These are phyloP conservation scores for Terfezia boudieri DNA, from an alignment of 495 filamentous ascomycete species.

Conservation along the genomic window DNA sequence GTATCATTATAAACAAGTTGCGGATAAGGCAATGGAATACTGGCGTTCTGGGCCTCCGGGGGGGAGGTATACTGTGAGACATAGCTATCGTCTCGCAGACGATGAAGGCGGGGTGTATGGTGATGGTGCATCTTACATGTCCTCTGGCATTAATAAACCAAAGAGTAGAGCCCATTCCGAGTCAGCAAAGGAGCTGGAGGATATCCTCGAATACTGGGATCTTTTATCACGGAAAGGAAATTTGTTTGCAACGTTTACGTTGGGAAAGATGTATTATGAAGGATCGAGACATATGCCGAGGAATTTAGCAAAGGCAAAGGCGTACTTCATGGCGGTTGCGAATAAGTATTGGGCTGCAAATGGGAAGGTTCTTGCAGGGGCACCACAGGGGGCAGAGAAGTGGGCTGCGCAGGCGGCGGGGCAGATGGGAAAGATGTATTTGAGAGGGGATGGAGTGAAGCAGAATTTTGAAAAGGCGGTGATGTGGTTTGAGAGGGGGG, in stretches of 20 bases:
- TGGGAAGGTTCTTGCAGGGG: slow-evolving; percentile 23
- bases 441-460: slow-evolving; percentile 73
- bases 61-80: slow-evolving; percentile 50
- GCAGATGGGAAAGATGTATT: slow-evolving; percentile 76
- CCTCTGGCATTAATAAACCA: slow-evolving; percentile 62
- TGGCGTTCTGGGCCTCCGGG: slow-evolving; percentile 79
- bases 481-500: slow-evolving; percentile 71
- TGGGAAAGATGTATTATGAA: slow-evolving; percentile 79
- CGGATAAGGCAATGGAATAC: slow-evolving; percentile 77
- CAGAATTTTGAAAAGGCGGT: slow-evolving; percentile 55
- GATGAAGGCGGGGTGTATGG: slow-evolving; percentile 86
- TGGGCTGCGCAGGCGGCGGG: slow-evolving; percentile 74
- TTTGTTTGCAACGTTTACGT: slow-evolving; percentile 63
- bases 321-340: slow-evolving; percentile 62
- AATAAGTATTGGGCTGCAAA: slow-evolving; percentile 75
- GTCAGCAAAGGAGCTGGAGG: slow-evolving; percentile 63
- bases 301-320: slow-evolving; percentile 50
- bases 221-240: slow-evolving; percentile 86
- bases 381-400: slow-evolving; percentile 43
- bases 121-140: slow-evolving; percentile 76
- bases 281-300: slow-evolving; percentile 52
- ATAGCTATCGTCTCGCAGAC: slow-evolving; percentile 65
- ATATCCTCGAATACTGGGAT: slow-evolving; percentile 86
- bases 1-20: slow-evolving; percentile 76
- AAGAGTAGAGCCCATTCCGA: slow-evolving; percentile 41